Percentiles rank a stretch among this genome's conserved stretches.
phyloP scores from a whole-genome alignment of 2,329 filamentous ascomycete species.

The Penicillium griseofulvum region DNA sequence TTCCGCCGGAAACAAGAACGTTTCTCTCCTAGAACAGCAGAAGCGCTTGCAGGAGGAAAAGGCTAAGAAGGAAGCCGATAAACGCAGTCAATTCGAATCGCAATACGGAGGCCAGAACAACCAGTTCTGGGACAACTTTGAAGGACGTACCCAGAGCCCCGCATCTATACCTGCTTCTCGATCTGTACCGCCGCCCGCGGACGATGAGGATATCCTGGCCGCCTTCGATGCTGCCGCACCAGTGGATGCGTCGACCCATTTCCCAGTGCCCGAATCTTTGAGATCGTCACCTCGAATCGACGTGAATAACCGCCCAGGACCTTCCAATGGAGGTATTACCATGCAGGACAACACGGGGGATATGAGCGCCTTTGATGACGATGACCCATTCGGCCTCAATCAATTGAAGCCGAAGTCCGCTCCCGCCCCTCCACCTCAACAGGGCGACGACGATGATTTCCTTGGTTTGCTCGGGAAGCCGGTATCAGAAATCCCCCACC shows the following conservation, averaged over 20 bases:
- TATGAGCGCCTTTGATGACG: constrained; percentile 57
- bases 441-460: constrained; percentile 60
- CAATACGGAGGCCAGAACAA: constrained; percentile 69
- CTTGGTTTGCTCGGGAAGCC: constrained; percentile 61
- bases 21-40: constrained; percentile 66
- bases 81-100: constrained; percentile 66
- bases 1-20: constrained; percentile 57
- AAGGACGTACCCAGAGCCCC: constrained; percentile 49
- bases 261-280: constrained; percentile 47
- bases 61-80: constrained; percentile 70
- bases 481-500: constrained; percentile 50
- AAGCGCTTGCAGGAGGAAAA: constrained; percentile 73
- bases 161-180: constrained; percentile 49
- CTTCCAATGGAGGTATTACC: constrained; percentile 15
- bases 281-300: constrained; percentile 28
- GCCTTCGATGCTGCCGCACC: constrained; percentile 60
- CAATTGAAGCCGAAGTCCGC: constrained; percentile 57
- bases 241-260: constrained; percentile 60
- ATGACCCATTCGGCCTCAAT: constrained; percentile 83
- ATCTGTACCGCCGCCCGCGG: constrained; percentile 46
- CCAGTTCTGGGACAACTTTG: constrained; percentile 74
- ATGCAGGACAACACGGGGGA: constrained; percentile 22
- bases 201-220: constrained; percentile 60
- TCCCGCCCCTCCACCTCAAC: constrained; percentile 48
- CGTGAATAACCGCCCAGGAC: constrained; percentile 10